These are phyloP conservation scores for Salicornia ramosissima DNA, from an alignment of 148 eudicot genomes.

Conservation along the genomic window DNA sequence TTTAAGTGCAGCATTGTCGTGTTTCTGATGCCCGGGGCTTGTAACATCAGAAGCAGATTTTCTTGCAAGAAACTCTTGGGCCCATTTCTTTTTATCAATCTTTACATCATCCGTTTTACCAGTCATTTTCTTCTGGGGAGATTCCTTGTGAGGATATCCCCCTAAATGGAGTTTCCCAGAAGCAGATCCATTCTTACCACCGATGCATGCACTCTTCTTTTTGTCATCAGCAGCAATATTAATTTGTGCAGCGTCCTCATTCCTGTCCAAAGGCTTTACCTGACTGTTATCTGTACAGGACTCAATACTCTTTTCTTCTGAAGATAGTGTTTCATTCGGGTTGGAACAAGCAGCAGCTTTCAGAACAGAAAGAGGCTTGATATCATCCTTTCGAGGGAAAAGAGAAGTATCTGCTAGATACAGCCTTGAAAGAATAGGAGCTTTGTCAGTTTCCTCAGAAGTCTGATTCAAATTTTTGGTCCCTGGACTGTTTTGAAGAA, in stretches of 20 bases:
- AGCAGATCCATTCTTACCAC: conserved; percentile 31
- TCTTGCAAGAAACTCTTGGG: conserved; percentile 83
- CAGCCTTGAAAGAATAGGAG: conserved; percentile 82
- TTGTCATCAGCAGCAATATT: conserved; percentile 22
- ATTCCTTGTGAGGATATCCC: conserved; percentile 28
- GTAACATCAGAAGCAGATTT: conserved; percentile 47
- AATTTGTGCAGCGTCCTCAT: conserved; percentile 23
- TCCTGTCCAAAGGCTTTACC: conserved; percentile 18
- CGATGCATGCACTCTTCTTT: conserved; percentile 27
- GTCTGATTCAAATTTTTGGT: conserved; percentile 25
- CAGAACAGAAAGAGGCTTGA: conserved; percentile 65
- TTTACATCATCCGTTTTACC: conserved; percentile 41
- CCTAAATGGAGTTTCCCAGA: conserved; percentile 28
- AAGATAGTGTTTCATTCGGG: conserved; percentile 26
- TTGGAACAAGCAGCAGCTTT: conserved; percentile 34
- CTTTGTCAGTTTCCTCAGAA: conserved; percentile 33
- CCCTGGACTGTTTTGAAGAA: conserved; percentile 48
- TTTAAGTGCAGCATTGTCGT: conserved; percentile 54
- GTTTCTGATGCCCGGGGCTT: conserved; percentile 38
- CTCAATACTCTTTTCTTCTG: conserved; percentile 26
- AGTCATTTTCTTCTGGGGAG: conserved; percentile 31
- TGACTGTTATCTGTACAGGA: conserved; percentile 21
- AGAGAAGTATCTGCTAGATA: conserved; percentile 90
- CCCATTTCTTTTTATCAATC: conserved; percentile 86
- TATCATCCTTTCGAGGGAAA: conserved; percentile 78